Base-by-base conservation (phyloP, 768 basidiomycete species). In the Tricholoma sp. region DNA sequence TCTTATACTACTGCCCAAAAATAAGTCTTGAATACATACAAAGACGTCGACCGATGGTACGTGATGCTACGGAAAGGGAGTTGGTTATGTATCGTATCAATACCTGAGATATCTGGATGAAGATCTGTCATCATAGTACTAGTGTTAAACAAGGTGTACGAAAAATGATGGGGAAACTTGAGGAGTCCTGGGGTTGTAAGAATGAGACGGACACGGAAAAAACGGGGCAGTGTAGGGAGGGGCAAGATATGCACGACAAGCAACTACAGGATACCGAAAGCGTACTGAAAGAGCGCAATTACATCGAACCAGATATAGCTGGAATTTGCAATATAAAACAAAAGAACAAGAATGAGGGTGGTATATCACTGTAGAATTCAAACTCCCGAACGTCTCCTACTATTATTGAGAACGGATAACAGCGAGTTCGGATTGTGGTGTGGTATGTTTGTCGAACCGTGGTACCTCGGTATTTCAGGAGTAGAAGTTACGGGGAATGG, bases 331-430 rank as follows among this genome's bases (percentile, higher is more conserved):
- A 42, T 36, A 36, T 8, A 13, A 28, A 29, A 28, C 12, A 15
- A 15, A n/a, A 48, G 10, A 8, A 20, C 31, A 32, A 32, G 3
- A 45, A 13, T 20, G 42, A 44, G 13, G 44, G 12, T 10, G n/a
- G n/a, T n/a, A n/a, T n/a, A n/a, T n/a, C n/a, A n/a, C n/a, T n/a
- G 44, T 45, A 28, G 20, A n/a, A 49, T 49, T 49, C 47, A 32
- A 15, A 49, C 47, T 31, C 13, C 47, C 6, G 47, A 49, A 32
- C 31, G 47, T 32, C 47, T 49, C 29, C 29, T 49, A 15, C 29
- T 37, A 28, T 52, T 32, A 53, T 53, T 53, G 17, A 53, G 39
- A 44, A 53, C 44, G 33, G 52, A 53, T 41, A 53, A 44, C 17
- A 53, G 52, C 33, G 52, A 53, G n/a, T 44, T 44, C n/a, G 47